Conservation (phyloP, 73 alveolate genomes). For the Halteria grandinella region DNA sequence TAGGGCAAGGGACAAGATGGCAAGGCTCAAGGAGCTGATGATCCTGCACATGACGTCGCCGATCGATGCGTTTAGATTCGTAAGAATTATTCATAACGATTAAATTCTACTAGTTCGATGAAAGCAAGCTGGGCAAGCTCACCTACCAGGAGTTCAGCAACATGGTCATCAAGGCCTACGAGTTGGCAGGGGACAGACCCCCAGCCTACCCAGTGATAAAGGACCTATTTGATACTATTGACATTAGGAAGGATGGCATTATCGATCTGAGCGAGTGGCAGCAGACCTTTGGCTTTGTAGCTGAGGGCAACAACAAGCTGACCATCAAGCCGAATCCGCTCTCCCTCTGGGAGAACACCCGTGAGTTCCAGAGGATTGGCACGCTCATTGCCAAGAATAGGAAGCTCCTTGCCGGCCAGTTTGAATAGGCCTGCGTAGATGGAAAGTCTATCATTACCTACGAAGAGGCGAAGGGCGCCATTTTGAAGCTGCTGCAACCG, state of each 20-base stretch:
- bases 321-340: constrained; percentile 42
- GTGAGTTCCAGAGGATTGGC: constrained; percentile 72
- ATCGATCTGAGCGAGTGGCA: constrained; percentile 94
- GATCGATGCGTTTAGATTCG: constrained; percentile 85
- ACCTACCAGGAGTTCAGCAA: constrained; percentile 72
- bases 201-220: constrained; percentile 93
- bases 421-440: constrained; percentile 61
- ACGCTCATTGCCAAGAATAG: constrained; percentile 78
- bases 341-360: constrained; percentile 73
- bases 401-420: constrained; percentile 68
- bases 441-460: constrained; percentile 59
- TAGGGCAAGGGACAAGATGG: constrained; percentile 74
- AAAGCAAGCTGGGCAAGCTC: constrained; percentile 67
- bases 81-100: neutral
- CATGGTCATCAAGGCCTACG: constrained; percentile 72
- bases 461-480: constrained; percentile 45
- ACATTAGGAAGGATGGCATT: constrained; percentile 96
- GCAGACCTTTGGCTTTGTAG: constrained; percentile 77
- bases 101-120: constrained; percentile 63
- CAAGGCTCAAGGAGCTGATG: constrained; percentile 80
- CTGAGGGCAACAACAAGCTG: constrained; percentile 54
- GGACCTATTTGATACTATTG: constrained; percentile 91
- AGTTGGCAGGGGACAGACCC: constrained; percentile 75
- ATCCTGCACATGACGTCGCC: constrained; percentile 82
- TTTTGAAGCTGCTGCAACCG: constrained; percentile 41